Percentiles rank a stretch among this genome's conserved stretches.
phyloP scores from a whole-genome alignment of 2,329 filamentous ascomycete genomes.

The Ceratocystis lukuohia region DNA sequence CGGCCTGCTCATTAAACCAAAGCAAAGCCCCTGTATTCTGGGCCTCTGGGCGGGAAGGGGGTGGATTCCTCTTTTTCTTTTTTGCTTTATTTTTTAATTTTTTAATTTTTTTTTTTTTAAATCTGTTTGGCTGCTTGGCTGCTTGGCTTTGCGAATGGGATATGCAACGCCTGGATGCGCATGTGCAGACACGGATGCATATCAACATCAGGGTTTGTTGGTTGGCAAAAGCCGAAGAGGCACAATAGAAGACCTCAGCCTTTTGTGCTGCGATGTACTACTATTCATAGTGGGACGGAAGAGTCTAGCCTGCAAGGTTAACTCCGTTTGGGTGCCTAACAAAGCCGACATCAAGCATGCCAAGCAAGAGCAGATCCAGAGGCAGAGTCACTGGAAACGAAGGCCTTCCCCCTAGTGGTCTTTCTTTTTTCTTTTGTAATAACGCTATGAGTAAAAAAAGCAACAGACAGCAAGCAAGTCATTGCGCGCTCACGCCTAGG shows the following conservation, averaged over 20 bases:
- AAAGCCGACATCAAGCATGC: background rate
- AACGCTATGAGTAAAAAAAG: too few relatives aligned
- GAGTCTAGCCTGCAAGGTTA: background rate
- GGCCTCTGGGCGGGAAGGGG: background rate
- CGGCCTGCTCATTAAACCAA: background rate
- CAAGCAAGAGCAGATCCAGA: background rate
- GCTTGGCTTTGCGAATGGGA: background rate
- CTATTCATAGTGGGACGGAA: constrained; percentile 1
- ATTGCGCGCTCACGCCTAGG: too few relatives aligned
- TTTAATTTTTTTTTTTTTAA: background rate
- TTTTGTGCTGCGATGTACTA: background rate
- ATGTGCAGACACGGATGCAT: background rate
- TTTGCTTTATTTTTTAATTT: background rate
- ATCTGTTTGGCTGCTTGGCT: too few relatives aligned
- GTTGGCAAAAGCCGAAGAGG: constrained; percentile 1
- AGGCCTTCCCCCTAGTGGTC: background rate
- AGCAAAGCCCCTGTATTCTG: background rate
- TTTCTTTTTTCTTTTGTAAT: background rate
- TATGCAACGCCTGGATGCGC: background rate
- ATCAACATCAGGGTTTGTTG: background rate
- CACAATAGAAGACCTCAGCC: background rate
- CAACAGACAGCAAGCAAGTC: too few relatives aligned
- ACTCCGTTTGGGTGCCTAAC: background rate
- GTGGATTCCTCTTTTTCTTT: background rate
- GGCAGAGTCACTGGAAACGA: background rate